A percentile compares a stretch with the other conserved stretches of the same genome.
phyloP scores from a whole-genome alignment of 306 rosid genomes.

The Mimosa pudica region DNA sequence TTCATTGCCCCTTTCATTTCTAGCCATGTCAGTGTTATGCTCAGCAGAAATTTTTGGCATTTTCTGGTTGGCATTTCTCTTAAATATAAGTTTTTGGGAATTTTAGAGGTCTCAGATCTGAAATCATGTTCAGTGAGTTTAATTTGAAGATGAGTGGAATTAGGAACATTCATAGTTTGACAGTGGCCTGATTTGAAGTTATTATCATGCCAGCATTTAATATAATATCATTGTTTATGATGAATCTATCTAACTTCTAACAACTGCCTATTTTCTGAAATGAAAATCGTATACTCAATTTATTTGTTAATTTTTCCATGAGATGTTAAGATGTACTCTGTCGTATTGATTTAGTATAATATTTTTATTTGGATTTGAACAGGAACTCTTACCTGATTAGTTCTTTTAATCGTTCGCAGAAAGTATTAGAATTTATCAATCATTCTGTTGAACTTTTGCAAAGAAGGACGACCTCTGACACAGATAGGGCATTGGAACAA shows the following conservation, averaged over 20 bases:
- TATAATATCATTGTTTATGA: slow-evolving; percentile 1
- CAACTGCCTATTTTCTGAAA: not conserved
- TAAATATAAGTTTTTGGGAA: no score
- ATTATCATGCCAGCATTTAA: not conserved
- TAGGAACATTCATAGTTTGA: not conserved
- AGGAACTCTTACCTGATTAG: slow-evolving; percentile 35
- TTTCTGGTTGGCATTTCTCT: not conserved
- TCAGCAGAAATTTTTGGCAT: not conserved
- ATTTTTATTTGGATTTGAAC: slow-evolving; percentile 24
- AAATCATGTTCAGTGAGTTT: not conserved
- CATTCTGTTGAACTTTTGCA: slow-evolving; percentile 62
- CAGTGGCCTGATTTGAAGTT: not conserved
- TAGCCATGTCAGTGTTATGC: not conserved
- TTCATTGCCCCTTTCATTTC: not conserved
- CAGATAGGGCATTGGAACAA: slow-evolving; percentile 61
- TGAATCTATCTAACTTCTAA: not conserved
- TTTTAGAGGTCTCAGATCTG: not conserved
- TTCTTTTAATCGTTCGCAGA: slow-evolving; percentile 60
- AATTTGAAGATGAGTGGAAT: not conserved
- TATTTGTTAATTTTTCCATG: slow-evolving; percentile 10
- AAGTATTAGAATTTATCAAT: slow-evolving; percentile 63
- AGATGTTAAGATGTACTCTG: slow-evolving; percentile 6
- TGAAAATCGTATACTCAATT: slow-evolving; percentile 29
- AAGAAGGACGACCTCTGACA: slow-evolving; percentile 57
- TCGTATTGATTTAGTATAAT: not conserved